Base-by-base conservation (phyloP, 2,329 filamentous ascomycete genomes). In the Talaromyces rugulosus region DNA sequence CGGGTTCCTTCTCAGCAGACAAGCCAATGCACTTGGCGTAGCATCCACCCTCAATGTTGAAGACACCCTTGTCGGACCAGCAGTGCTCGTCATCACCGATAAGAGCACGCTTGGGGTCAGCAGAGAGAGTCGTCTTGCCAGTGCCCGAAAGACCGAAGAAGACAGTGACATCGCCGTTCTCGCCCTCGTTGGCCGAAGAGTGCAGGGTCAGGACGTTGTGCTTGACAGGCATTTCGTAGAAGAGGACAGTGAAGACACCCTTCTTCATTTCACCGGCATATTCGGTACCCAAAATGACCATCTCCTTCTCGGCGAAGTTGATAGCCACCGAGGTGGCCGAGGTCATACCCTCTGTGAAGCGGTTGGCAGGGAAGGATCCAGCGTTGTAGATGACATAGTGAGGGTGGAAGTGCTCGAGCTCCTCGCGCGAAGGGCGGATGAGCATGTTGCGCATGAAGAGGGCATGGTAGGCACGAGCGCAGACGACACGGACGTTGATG, bases 391-490 rank as follows among this genome's bases (percentile, higher is more conserved):
- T 98, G 73, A 94, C 94, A 84, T 99, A 99, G 84, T 99, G 94
- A 72, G 95, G 95, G 80, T 96, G 91, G 87, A 99, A 99, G 81
- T 92, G 87, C 83, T 96, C 90, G 60, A 99, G 89, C 84, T 99
- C 93, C 81, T 96, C 91, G 66, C 86, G 87, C 59, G 88, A 84
- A 66, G 95, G 95, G 71, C 95, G 90, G 83, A 99, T 99, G 75
- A 99, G 90, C 95, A 99, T 99, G 86, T 99, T 99, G 76, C 93
- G 91, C 95, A 99, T 99, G 88, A 99, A 99, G 68, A 99, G 87
- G 66, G 95, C 95, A 86, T 99, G 95, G 86, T 99, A 99, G 80
- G 95, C 95, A 77, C 95, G 93, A 69, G 95, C 95, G 82, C 95
- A 99, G 75, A 99, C 93, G 67, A 99, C 94, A 74, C 95, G 93